Conservation (phyloP, 2,329 filamentous ascomycete genomes). For the Madurella fahalii region DNA sequence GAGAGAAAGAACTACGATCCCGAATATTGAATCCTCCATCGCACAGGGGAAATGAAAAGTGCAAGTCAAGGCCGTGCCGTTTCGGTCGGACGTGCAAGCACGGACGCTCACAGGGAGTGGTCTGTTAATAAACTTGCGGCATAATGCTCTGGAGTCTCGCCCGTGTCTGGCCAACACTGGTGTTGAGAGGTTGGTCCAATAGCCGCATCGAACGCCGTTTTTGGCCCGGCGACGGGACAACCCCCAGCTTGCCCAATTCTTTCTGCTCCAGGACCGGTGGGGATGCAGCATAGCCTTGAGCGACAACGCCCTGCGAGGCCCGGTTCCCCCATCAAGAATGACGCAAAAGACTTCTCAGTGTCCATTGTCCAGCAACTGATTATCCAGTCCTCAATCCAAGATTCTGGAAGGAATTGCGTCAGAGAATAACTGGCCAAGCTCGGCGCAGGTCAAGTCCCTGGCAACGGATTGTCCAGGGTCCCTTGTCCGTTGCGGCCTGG, state of each 20-base stretch:
- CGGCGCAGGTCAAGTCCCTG: conserved; percentile 2
- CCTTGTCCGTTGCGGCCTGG: background rate
- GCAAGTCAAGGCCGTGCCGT: too few species aligned
- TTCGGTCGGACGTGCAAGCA: conserved; percentile 1
- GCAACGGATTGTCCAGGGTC: conserved; percentile 10
- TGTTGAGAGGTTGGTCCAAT: background rate
- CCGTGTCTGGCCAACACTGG: conserved; percentile 1
- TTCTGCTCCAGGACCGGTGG: too few species aligned
- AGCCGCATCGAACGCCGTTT: too few species aligned
- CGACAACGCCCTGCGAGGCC: background rate
- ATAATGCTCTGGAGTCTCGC: conserved; percentile 8
- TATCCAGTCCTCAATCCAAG: conserved; percentile 1
- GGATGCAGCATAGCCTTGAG: background rate
- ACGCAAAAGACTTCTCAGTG: background rate
- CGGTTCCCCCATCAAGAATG: background rate
- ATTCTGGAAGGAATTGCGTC: conserved; percentile 16
- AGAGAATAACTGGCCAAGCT: conserved; percentile 7
- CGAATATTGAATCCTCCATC: too few species aligned
- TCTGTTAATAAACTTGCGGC: conserved; percentile 15
- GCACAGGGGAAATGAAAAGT: background rate
- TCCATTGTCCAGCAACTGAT: too few species aligned
- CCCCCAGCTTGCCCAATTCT: too few species aligned
- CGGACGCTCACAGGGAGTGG: conserved; percentile 4
- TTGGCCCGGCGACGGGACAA: too few species aligned
- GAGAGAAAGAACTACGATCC: too few species aligned